Base-by-base conservation (phyloP, 805 yeast genomes). In the Candida oleophila region DNA sequence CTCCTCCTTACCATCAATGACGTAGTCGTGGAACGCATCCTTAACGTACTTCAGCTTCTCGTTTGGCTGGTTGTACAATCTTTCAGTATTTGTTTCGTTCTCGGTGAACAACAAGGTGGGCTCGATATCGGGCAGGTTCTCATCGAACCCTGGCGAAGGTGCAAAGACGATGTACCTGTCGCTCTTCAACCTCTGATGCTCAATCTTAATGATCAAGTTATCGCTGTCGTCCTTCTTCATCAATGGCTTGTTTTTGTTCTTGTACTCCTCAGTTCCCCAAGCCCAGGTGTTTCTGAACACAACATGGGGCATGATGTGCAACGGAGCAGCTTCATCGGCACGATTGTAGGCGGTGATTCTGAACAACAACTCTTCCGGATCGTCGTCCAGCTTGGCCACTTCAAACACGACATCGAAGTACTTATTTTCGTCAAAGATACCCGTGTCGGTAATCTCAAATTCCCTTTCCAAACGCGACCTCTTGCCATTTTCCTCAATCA, bases 401-500 rank as follows among this genome's bases (percentile, higher is more conserved):
- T 90, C 97, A 57, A 87, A 87, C 36, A 85, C 87, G 44, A 90
- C 84, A 64, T 90, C 97, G 64, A 89, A 90, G 66, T 90, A 90
- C 45, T 83, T 77, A 62, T 82, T 81, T 48, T 86, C 84, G 43
- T 85, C 82, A 54, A 84, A 85, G 32, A 81, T 71, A 4, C 83
- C 88, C 7, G 96, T 87, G 60, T 90, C 96, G n/a, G 81, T 73
- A 48, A 90, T 69, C 66, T 90, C 97, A 63, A 71, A 90, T 68
- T 90, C 97, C 30, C 73, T 71, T 53, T 89, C 95, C 22, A 66
- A 55, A 49, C 90, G 81, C 22, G 82, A 68, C 49, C 95, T 74
- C 55, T 78, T 74, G 11, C 77, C 82, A 57, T 86, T 88, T 56
- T 81, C 87, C 41, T 76, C 77, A 33, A 85, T 78, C 60, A 90